These are phyloP conservation scores for Claviceps sp. DNA, from an alignment of 2,329 filamentous ascomycete genomes.

Conservation along the genomic window DNA sequence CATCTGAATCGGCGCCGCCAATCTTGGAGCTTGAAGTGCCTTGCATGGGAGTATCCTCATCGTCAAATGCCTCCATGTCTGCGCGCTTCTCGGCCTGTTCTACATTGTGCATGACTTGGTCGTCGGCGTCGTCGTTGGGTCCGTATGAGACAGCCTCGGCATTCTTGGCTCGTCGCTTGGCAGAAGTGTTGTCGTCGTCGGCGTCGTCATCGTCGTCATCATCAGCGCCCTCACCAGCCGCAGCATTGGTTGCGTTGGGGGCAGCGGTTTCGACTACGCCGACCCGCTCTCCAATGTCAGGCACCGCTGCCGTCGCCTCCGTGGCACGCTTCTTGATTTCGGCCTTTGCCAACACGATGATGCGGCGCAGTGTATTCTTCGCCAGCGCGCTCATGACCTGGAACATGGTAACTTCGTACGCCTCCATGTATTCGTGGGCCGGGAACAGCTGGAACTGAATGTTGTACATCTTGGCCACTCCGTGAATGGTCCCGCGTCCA, in stretches of 20 bases:
- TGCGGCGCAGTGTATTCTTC: constrained; percentile 57
- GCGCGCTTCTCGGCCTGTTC: constrained; percentile 45
- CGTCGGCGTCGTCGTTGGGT: constrained; percentile 83
- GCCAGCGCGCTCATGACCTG: constrained; percentile 77
- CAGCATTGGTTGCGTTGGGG: constrained; percentile 18
- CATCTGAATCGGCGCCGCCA: constrained; percentile 22
- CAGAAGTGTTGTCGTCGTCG: constrained; percentile 63
- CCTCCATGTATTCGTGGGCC: constrained; percentile 65
- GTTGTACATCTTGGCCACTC: constrained; percentile 72
- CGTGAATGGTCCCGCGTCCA: constrained; percentile 53
- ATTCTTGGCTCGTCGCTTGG: constrained; percentile 63
- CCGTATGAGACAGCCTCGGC: constrained; percentile 78
- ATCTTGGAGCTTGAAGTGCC: constrained; percentile 20
- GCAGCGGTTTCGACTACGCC: constrained; percentile 40
- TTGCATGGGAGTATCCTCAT: constrained; percentile 33
- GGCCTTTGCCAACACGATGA: constrained; percentile 57
- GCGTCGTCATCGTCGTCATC: constrained; percentile 54
- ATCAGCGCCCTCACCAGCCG: constrained; percentile 19
- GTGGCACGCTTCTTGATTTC: constrained; percentile 74
- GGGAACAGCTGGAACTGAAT: constrained; percentile 76
- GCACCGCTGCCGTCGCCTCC: constrained; percentile 54
- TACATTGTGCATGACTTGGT: constrained; percentile 53
- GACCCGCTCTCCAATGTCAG: constrained; percentile 50
- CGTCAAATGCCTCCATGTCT: constrained; percentile 32
- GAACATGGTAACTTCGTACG: constrained; percentile 67